Evolutionary conservation across 225 moss, liverwort and hornwort genomes (phyloP).

Genomic region (Anthoceros angustus): DNA sequence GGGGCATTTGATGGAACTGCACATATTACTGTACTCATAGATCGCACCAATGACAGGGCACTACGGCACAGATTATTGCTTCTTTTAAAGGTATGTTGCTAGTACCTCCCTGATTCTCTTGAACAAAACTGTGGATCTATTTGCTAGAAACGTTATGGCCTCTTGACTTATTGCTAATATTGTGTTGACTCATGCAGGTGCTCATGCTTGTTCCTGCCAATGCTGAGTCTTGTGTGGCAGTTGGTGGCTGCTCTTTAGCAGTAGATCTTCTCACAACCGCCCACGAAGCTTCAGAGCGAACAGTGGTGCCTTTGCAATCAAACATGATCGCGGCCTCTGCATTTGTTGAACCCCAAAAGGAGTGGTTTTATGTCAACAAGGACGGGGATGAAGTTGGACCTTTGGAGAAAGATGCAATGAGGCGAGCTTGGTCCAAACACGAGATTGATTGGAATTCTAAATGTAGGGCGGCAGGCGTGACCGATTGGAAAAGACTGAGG

Average conservation of each 20-base stretch:
- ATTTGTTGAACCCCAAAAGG: slow-evolving; percentile 84
- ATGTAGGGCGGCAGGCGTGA: slow-evolving; percentile 89
- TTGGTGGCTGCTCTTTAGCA: slow-evolving; percentile 77
- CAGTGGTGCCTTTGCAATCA: slow-evolving; percentile 78
- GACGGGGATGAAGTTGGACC: slow-evolving; percentile 67
- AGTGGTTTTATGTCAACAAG: slow-evolving; percentile 75
- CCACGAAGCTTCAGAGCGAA: slow-evolving; percentile 90
- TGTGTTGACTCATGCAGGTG: slow-evolving; percentile 29
- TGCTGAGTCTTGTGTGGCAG: slow-evolving; percentile 64
- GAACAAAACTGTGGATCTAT: background rate
- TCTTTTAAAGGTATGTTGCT: slow-evolving; percentile 44
- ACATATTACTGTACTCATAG: slow-evolving; percentile 72
- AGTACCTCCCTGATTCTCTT: background rate
- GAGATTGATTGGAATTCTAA: slow-evolving; percentile 81
- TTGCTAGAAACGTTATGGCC: too few species aligned
- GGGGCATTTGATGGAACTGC: slow-evolving; percentile 85
- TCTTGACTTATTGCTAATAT: too few species aligned
- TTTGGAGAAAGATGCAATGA: slow-evolving; percentile 70
- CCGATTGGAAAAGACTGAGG: slow-evolving; percentile 78
- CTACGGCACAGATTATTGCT: slow-evolving; percentile 72
- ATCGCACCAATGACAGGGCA: slow-evolving; percentile 79
- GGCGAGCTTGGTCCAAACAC: slow-evolving; percentile 78
- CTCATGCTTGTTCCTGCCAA: slow-evolving; percentile 74
- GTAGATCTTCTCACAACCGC: slow-evolving; percentile 89
- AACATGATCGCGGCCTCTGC: slow-evolving; percentile 83